Evolutionary conservation across 108 stramenopile species (phyloP).

Genomic region (Chaetoceros tenuissimus): DNA sequence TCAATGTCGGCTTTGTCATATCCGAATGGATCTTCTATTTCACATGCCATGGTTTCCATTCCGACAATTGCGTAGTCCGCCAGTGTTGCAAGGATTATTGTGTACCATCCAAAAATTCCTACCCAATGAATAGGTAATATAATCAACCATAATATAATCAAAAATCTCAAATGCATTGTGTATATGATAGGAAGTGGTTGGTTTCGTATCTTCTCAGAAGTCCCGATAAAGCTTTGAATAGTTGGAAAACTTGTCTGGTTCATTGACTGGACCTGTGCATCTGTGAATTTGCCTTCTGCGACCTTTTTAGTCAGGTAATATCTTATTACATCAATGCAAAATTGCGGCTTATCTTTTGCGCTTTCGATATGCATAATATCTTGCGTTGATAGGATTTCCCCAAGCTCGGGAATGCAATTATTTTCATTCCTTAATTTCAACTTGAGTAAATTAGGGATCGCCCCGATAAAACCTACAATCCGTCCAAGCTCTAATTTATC

Average conservation of each 20-base stretch:
- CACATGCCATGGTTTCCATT: slow-evolving; percentile 16
- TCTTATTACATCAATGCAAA: slow-evolving; percentile 9
- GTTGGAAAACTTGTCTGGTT: not conserved
- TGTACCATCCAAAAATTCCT: slow-evolving; percentile 5
- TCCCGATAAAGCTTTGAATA: slow-evolving; percentile 1
- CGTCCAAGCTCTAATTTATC: slow-evolving; percentile 6
- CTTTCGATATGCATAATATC: slow-evolving; percentile 13
- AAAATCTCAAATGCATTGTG: slow-evolving; percentile 8
- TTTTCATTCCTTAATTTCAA: slow-evolving; percentile 10
- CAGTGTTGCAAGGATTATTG: slow-evolving; percentile 7
- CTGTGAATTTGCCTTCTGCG: slow-evolving; percentile 3
- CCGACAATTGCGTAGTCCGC: slow-evolving; percentile 9
- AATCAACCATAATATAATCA: slow-evolving; percentile 10
- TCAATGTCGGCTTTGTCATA: slow-evolving; percentile 9
- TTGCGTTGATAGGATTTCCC: not conserved
- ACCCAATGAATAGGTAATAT: slow-evolving; percentile 10
- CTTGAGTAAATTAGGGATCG: slow-evolving; percentile 9
- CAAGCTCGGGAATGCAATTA: slow-evolving; percentile 2
- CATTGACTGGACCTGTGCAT: slow-evolving; percentile 1
- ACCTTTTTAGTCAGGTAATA: slow-evolving; percentile 3
- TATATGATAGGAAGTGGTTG: slow-evolving; percentile 10
- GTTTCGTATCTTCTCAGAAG: slow-evolving; percentile 7
- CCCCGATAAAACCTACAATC: slow-evolving; percentile 9
- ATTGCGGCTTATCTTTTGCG: slow-evolving; percentile 8
- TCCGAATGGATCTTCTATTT: slow-evolving; percentile 20